Percentiles rank a stretch among this genome's conserved stretches.
Conservation (phyloP, 2,329 filamentous ascomycete genomes). For the Colletotrichum plurivorum region DNA sequence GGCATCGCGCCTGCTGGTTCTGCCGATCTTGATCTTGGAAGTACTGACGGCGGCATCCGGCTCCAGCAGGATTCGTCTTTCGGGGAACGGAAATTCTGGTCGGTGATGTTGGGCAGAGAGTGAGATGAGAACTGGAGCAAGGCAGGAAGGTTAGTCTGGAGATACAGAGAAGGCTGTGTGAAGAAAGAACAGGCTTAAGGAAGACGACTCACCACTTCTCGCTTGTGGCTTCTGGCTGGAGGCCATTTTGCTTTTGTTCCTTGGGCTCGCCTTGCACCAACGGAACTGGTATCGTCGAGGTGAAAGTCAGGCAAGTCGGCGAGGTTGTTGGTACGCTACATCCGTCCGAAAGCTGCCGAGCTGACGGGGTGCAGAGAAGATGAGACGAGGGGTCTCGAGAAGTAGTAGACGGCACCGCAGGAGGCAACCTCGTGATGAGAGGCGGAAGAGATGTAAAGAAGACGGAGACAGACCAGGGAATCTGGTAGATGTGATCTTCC, state of each 20-base stretch:
- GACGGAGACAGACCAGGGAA: too few relatives aligned
- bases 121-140: slow-evolving; percentile 48
- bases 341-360: slow-evolving; percentile 34
- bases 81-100: slow-evolving; percentile 37
- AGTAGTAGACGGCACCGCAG: background rate
- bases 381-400: slow-evolving; percentile 20
- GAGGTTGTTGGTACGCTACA: slow-evolving; percentile 3
- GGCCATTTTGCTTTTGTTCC: slow-evolving; percentile 25
- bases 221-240: slow-evolving; percentile 19
- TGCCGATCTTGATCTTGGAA: slow-evolving; percentile 54
- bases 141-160: background rate
- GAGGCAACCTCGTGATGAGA: background rate
- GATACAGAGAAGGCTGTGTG: background rate
- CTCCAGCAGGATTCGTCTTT: slow-evolving; percentile 48
- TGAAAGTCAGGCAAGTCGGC: background rate
- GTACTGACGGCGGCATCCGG: slow-evolving; percentile 35
- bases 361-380: slow-evolving; percentile 9
- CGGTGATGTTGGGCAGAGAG: slow-evolving; percentile 45
- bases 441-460: background rate
- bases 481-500: too few relatives aligned
- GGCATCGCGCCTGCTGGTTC: slow-evolving; percentile 58
- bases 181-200: background rate
- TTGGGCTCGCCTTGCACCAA: background rate
- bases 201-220: slow-evolving; percentile 27
- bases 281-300: background rate